Conservation (phyloP, 2,329 filamentous ascomycete species). For the Nigrograna mackinnonii region DNA sequence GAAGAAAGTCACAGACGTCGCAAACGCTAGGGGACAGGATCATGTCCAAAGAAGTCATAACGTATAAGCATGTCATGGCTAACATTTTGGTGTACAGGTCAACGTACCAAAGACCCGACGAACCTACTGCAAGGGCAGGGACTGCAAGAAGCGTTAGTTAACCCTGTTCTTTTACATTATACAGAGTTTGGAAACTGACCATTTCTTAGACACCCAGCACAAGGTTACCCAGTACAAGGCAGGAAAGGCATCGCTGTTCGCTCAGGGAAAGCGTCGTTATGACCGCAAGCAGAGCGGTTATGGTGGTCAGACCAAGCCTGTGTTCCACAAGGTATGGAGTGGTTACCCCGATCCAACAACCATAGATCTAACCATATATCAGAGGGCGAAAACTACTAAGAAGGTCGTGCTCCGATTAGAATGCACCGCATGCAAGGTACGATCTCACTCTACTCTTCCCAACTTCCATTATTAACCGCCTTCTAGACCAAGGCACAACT, state of each 20-base stretch:
- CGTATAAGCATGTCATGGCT: too few relatives aligned
- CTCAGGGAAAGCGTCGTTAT: slow-evolving; percentile 99
- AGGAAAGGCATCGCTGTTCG: slow-evolving; percentile 93
- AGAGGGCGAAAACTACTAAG: slow-evolving; percentile 99
- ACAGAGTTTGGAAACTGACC: slow-evolving; percentile 26
- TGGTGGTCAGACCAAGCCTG: slow-evolving; percentile 99
- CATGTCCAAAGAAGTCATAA: too few relatives aligned
- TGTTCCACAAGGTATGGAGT: slow-evolving; percentile 78
- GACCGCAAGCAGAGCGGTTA: slow-evolving; percentile 91
- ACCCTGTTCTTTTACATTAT: slow-evolving; percentile 4
- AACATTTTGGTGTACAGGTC: slow-evolving; percentile 73
- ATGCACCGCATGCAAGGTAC: slow-evolving; percentile 86
- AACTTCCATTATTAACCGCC: slow-evolving; percentile 14
- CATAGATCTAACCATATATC: slow-evolving; percentile 17
- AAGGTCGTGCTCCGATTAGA: slow-evolving; percentile 99
- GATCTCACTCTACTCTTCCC: neutral
- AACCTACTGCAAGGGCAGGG: slow-evolving; percentile 97
- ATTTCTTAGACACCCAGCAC: slow-evolving; percentile 66
- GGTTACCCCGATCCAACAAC: neutral
- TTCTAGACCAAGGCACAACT: slow-evolving; percentile 85
- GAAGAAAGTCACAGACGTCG: too few relatives aligned
- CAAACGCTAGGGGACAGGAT: too few relatives aligned
- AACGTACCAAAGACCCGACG: slow-evolving; percentile 98
- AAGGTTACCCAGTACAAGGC: slow-evolving; percentile 97
- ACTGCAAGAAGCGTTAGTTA: slow-evolving; percentile 67